A percentile compares a stretch with the other conserved stretches of the same genome.
These are phyloP conservation scores for Mallotus nudiflorus DNA, from an alignment of 345 rosid species.

Conservation along the genomic window DNA sequence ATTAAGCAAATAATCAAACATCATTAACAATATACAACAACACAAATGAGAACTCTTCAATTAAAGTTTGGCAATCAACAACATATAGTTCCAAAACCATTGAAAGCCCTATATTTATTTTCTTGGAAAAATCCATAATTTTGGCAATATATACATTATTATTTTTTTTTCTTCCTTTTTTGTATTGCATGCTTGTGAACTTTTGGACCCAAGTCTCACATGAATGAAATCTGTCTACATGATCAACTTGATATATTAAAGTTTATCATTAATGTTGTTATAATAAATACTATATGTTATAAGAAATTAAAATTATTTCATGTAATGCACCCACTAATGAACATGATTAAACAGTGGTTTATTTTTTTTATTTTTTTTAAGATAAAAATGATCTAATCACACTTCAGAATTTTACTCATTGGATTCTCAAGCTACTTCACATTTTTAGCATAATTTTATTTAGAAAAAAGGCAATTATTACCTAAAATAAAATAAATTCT, in stretches of 20 bases:
- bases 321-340: background rate
- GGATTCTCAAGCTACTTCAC: background rate
- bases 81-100: too few relatives aligned
- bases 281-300: background rate
- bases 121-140: background rate
- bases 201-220: conserved; percentile 7
- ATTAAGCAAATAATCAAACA: too few relatives aligned
- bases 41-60: too few relatives aligned
- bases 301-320: background rate
- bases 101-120: too few relatives aligned
- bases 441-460: too few relatives aligned
- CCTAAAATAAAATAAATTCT: conserved; percentile 7
- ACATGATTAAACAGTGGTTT: conserved; percentile 11
- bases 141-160: too few relatives aligned
- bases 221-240: conserved; percentile 1
- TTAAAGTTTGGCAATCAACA: too few relatives aligned
- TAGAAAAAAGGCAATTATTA: background rate
- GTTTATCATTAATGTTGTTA: background rate
- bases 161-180: background rate
- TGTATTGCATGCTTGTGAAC: conserved; percentile 1
- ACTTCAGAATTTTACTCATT: background rate
- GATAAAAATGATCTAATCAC: too few relatives aligned
- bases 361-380: background rate
- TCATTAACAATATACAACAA: too few relatives aligned
- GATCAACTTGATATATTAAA: background rate